phyloP scores from a whole-genome alignment of 179 eudicot species.

The Spinacia oleracea region DNA sequence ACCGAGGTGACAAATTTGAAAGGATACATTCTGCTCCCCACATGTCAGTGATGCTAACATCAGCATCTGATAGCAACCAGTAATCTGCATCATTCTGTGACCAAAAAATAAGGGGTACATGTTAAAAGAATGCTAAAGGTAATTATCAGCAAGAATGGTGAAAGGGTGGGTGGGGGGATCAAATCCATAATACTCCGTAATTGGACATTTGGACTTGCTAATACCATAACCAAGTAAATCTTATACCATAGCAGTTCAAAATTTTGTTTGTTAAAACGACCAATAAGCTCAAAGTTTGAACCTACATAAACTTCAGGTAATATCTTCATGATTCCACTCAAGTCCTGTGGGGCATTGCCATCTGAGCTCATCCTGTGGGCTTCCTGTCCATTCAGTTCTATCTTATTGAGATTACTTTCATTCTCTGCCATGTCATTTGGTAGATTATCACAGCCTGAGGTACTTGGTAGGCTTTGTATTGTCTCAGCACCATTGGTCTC shows the following conservation, averaged over 20 bases:
- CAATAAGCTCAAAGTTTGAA: slow-evolving; percentile 37
- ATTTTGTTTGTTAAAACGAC: not conserved
- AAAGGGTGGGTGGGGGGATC: not conserved
- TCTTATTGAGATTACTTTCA: slow-evolving; percentile 31
- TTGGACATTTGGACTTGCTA: too few species aligned
- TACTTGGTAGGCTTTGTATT: slow-evolving; percentile 47
- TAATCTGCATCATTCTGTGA: slow-evolving; percentile 81
- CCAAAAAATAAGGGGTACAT: slow-evolving; percentile 19
- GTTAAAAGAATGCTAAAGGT: not conserved
- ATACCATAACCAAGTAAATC: too few species aligned
- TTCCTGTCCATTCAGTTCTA: slow-evolving; percentile 48
- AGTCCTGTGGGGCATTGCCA: slow-evolving; percentile 58
- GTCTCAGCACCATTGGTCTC: slow-evolving; percentile 59
- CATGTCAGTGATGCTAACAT: slow-evolving; percentile 82
- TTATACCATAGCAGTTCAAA: too few species aligned
- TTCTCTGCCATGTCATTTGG: slow-evolving; percentile 31
- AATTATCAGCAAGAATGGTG: not conserved
- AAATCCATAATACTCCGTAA: too few species aligned
- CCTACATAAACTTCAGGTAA: slow-evolving; percentile 94
- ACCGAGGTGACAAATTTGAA: not conserved
- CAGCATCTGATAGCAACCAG: slow-evolving; percentile 82
- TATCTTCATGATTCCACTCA: slow-evolving; percentile 80
- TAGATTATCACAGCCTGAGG: slow-evolving; percentile 39
- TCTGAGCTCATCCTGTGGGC: slow-evolving; percentile 41
- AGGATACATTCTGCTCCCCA: slow-evolving; percentile 91